Base-by-base conservation (phyloP, 306 rosid species). In the Cucumis cinereus region DNA sequence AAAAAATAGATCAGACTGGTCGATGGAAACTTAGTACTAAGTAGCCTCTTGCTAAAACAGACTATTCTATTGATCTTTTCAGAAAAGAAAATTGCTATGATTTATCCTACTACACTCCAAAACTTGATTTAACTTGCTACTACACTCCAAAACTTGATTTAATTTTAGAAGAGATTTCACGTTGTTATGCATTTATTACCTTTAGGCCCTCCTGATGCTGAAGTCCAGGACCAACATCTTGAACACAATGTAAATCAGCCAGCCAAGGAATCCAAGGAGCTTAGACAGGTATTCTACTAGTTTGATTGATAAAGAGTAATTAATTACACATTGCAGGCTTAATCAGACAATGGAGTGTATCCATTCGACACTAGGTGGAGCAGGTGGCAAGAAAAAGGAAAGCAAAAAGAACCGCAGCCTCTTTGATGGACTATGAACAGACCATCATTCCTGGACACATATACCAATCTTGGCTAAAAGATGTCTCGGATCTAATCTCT, bases 381-480 rank as follows among this genome's bases (percentile, higher is more conserved):
- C 84, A 40, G 77, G 82, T 61, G 53, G 81, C 79, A 41, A 54
- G 20, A 56, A 89, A 79, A 84, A 85, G 88, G 85, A 94, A 79
- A 84, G 80, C 87, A 71, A 79, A 82, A 83, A 83, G 74, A 77
- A 69, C 60, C 71, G 47, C 15, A 49, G 80, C 78, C 59, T 66
- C 36, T 58, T 15, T 61, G 77, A 87, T 90, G 92, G 96, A 90
- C 86, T 77, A 49, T 74, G 91, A 94, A 70, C 95, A 94, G 55
- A 92, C 93, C 77, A 84, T 88, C 38, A 83, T 92, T 79, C 95
- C 93, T 76, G 92, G 82, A 79, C 90, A 80, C 69, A 75, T 75
- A 63, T 92, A 88, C 80, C 96, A 92, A 80, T 84, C 86, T 26
- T 94, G 99, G 99, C 92, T 92, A 80, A 88, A 80, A 73, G 70